Evolutionary conservation across 768 basidiomycete species (phyloP).

Genomic region (Tricholoma sp.): DNA sequence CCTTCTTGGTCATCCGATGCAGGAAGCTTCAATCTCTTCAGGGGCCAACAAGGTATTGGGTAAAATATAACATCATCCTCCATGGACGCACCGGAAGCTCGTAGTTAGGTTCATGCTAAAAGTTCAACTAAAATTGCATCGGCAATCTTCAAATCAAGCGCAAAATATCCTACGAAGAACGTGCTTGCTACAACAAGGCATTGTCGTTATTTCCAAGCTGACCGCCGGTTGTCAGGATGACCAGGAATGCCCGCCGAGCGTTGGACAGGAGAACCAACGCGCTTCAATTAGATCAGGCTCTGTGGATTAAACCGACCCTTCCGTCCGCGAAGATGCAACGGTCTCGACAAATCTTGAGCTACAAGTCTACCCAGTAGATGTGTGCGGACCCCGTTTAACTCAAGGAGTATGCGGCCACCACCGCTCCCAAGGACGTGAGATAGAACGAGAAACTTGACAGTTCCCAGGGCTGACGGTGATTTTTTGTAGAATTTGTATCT

Average conservation of each 20-base stretch:
- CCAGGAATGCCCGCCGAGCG: not conserved
- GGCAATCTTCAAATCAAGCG: conserved; percentile 36
- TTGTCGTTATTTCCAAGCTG: conserved; percentile 38
- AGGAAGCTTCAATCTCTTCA: conserved; percentile 35
- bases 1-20: conserved; percentile 39
- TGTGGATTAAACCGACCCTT: conserved; percentile 28
- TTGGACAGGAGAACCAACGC: not conserved
- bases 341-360: conserved; percentile 38
- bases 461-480: no score
- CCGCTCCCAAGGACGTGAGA: no score
- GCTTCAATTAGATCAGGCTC: no score
- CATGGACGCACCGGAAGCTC: conserved; percentile 39
- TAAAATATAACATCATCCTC: conserved; percentile 38
- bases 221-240: not conserved
- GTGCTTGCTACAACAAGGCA: conserved; percentile 46
- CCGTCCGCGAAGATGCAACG: conserved; percentile 37
- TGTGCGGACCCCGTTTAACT: no score
- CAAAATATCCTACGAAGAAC: conserved; percentile 40
- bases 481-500: no score
- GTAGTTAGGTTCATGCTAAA: not conserved
- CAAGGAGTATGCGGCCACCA: no score
- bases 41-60: conserved; percentile 37
- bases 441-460: no score
- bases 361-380: conserved; percentile 21
- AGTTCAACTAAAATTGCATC: conserved; percentile 21